Evolutionary conservation across 805 yeast species (phyloP).

Genomic region (Yamadazyma nakazawae): DNA sequence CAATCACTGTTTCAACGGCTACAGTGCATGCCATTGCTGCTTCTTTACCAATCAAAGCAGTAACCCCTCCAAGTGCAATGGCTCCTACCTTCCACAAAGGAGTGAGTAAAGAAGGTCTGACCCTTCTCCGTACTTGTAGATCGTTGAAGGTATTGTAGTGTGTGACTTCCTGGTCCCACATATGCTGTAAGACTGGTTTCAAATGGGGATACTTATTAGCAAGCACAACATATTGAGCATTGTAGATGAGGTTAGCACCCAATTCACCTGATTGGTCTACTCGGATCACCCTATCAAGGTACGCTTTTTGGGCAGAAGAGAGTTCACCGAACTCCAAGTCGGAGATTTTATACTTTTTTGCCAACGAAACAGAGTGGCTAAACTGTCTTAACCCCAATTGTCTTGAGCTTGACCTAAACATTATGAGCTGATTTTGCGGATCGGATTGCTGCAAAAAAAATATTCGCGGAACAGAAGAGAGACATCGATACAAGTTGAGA

Average conservation of each 20-base stretch:
- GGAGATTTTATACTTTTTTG: conserved; percentile 4
- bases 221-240: conserved; percentile 82
- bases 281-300: conserved; percentile 68
- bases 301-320: conserved; percentile 62
- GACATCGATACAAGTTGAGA: too few relatives aligned
- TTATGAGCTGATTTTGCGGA: background rate
- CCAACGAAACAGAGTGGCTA: background rate
- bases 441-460: background rate
- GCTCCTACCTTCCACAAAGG: conserved; percentile 96
- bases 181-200: conserved; percentile 78
- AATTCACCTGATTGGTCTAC: conserved; percentile 98
- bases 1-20: conserved; percentile 97
- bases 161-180: conserved; percentile 98
- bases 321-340: conserved; percentile 35
- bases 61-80: conserved; percentile 75
- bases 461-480: background rate
- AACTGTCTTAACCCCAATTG: background rate
- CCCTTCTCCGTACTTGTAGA: conserved; percentile 71
- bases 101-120: conserved; percentile 86
- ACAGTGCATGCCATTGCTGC: conserved; percentile 99
- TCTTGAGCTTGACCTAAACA: background rate
- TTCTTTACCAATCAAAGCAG: conserved; percentile 84
- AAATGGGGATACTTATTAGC: conserved; percentile 68
- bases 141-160: conserved; percentile 84
- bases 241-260: conserved; percentile 91